A percentile compares a stretch with the other conserved stretches of the same genome.
These are phyloP conservation scores for Pochonia chlamydosporia DNA, from an alignment of 2,329 filamentous ascomycete species.

Conservation along the genomic window DNA sequence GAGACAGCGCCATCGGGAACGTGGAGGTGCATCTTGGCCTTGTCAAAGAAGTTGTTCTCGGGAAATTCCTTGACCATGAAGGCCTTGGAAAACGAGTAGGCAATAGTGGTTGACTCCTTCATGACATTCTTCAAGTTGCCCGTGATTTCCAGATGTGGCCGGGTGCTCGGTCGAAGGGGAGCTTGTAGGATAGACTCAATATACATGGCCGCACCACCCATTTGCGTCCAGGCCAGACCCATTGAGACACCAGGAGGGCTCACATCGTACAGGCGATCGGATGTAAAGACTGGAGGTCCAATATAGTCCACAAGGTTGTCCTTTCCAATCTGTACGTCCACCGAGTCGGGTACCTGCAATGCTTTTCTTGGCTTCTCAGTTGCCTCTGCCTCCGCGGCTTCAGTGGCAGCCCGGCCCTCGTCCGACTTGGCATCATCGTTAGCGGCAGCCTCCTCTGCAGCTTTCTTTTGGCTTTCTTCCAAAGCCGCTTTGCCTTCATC, in stretches of 20 bases:
- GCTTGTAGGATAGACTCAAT: constrained; percentile 94
- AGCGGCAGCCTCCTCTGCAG: constrained; percentile 49
- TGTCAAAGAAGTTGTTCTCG: constrained; percentile 92
- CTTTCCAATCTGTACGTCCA: constrained; percentile 81
- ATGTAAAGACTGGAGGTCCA: constrained; percentile 90
- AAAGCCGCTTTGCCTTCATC: constrained; percentile 77
- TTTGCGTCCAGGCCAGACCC: constrained; percentile 96
- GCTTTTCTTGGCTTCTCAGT: constrained; percentile 69
- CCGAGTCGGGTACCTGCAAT: constrained; percentile 76
- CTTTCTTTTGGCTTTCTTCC: constrained; percentile 64
- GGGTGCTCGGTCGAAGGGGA: constrained; percentile 65
- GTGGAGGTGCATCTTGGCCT: constrained; percentile 90
- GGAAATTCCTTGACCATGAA: constrained; percentile 80
- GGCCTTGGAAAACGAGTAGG: constrained; percentile 92
- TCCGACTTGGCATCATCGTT: constrained; percentile 16
- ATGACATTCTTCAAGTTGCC: constrained; percentile 94
- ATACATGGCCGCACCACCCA: constrained; percentile 94
- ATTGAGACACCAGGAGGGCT: constrained; percentile 94
- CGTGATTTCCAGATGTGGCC: constrained; percentile 80
- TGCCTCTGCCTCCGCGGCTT: constrained; percentile 29
- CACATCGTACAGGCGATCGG: constrained; percentile 88
- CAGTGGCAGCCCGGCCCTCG: constrained; percentile 20
- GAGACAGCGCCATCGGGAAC: constrained; percentile 94
- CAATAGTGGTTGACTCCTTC: constrained; percentile 95
- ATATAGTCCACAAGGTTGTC: constrained; percentile 95